Evolutionary conservation across 2,329 filamentous ascomycete genomes (phyloP).

Genomic region (Dothiorella sarmentorum): DNA sequence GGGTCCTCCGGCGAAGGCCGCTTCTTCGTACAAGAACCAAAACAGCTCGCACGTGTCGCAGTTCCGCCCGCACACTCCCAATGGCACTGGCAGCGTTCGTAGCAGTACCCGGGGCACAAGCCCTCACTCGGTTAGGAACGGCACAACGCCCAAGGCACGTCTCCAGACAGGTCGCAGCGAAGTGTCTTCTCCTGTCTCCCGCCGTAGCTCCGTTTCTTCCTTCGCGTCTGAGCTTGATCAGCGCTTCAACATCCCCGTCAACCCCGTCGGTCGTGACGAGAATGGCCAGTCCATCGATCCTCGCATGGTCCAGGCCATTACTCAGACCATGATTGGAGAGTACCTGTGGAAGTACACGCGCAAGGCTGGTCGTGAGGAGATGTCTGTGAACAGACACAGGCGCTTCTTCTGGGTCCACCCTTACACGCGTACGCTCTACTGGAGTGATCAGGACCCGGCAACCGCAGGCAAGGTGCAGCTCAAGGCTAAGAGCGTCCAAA

Average conservation of each 20-base stretch:
- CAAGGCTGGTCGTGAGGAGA: constrained; percentile 81
- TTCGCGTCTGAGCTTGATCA: constrained; percentile 92
- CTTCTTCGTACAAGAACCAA: constrained; percentile 62
- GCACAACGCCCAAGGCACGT: constrained; percentile 56
- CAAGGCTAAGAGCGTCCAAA: constrained; percentile 83
- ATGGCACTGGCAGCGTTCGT: constrained; percentile 30
- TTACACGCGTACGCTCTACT: constrained; percentile 93
- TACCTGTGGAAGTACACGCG: constrained; percentile 99
- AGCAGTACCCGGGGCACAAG: constrained; percentile 42
- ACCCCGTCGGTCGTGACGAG: constrained; percentile 12
- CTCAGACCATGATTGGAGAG: constrained; percentile 98
- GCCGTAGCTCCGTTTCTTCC: constrained; percentile 86
- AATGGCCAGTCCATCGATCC: constrained; percentile 66
- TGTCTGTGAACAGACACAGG: constrained; percentile 85
- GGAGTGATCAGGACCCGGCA: constrained; percentile 87
- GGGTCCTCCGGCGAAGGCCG: constrained; percentile 81
- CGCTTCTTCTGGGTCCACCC: constrained; percentile 99
- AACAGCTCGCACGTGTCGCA: constrained; percentile 26
- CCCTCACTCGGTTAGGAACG: constrained; percentile 38
- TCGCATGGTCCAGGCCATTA: constrained; percentile 98
- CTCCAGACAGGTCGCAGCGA: constrained; percentile 46
- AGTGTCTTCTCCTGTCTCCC: constrained; percentile 52
- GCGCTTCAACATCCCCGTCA: constrained; percentile 71
- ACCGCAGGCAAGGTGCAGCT: constrained; percentile 73
- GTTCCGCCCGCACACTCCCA: constrained; percentile 38